Evolutionary conservation across 2,329 filamentous ascomycete species (phyloP).

Genomic region (Fusarium mundagurra): DNA sequence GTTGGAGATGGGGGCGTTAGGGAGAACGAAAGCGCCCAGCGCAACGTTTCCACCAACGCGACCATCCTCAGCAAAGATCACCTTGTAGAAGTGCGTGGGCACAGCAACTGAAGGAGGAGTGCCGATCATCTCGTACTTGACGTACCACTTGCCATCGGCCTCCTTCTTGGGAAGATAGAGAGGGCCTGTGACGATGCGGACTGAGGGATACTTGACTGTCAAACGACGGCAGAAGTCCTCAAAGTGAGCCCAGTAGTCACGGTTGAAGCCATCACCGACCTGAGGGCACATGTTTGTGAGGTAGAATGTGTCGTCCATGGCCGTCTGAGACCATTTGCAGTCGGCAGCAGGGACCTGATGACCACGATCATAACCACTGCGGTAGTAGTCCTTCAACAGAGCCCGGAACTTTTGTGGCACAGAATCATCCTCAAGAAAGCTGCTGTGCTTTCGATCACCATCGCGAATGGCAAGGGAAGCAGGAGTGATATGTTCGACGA

Average conservation of each 20-base stretch:
- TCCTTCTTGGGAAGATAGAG: conserved; percentile 91
- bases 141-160: conserved; percentile 87
- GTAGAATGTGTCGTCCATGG: conserved; percentile 95
- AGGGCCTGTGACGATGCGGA: conserved; percentile 92
- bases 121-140: conserved; percentile 95
- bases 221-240: conserved; percentile 95
- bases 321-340: conserved; percentile 91
- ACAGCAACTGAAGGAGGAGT: conserved; percentile 93
- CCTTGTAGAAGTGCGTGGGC: conserved; percentile 99
- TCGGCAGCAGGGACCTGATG: conserved; percentile 98
- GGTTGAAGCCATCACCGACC: conserved; percentile 97
- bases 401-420: conserved; percentile 91
- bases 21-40: conserved; percentile 92
- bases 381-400: conserved; percentile 91
- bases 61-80: conserved; percentile 94
- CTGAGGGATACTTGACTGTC: conserved; percentile 81
- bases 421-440: conserved; percentile 81
- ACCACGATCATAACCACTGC: conserved; percentile 92
- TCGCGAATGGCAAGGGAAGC: conserved; percentile 78
- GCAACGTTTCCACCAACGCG: conserved; percentile 77
- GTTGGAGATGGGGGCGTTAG: conserved; percentile 90
- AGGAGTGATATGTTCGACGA: conserved; percentile 94
- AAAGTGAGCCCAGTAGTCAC: conserved; percentile 99
- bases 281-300: conserved; percentile 98
- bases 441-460: conserved; percentile 85